phyloP scores from a whole-genome alignment of 768 basidiomycete genomes.

The Naganishia onofrii region DNA sequence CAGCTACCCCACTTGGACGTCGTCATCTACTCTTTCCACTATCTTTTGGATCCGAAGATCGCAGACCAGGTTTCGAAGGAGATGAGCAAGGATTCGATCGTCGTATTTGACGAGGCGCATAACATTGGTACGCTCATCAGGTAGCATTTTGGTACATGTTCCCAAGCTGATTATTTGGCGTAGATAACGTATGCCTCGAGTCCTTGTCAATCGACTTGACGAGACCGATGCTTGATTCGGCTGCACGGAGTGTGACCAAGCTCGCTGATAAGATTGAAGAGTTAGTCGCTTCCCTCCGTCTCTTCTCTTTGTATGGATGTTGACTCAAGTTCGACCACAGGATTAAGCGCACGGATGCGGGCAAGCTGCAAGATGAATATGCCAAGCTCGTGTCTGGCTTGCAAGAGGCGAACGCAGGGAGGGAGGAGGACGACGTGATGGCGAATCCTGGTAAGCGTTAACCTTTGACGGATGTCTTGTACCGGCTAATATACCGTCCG shows the following conservation, averaged over 20 bases:
- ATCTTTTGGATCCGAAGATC: constrained; percentile 95
- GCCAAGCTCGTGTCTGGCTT: constrained; percentile 89
- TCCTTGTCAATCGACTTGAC: constrained; percentile 96
- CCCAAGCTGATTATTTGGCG: background rate
- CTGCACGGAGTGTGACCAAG: constrained; percentile 77
- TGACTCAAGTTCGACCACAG: no score
- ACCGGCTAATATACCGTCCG: background rate
- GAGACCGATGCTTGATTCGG: constrained; percentile 94
- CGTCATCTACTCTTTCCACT: constrained; percentile 98
- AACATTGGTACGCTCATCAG: constrained; percentile 76
- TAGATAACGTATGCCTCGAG: constrained; percentile 98
- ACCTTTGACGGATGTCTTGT: background rate
- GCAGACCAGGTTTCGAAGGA: constrained; percentile 99
- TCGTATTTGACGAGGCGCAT: constrained; percentile 98
- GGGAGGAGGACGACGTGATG: constrained; percentile 76
- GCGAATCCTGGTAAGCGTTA: constrained; percentile 74
- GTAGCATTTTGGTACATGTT: no score
- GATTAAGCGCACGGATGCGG: constrained; percentile 89
- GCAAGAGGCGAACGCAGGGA: constrained; percentile 64
- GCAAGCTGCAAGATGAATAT: constrained; percentile 94
- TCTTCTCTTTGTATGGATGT: no score
- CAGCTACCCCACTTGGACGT: constrained; percentile 94
- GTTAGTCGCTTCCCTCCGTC: no score
- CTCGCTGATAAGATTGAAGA: constrained; percentile 91
- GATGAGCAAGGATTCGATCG: constrained; percentile 93